Base-by-base conservation (phyloP, 2,329 filamentous ascomycete species). In the Didymella sp. region DNA sequence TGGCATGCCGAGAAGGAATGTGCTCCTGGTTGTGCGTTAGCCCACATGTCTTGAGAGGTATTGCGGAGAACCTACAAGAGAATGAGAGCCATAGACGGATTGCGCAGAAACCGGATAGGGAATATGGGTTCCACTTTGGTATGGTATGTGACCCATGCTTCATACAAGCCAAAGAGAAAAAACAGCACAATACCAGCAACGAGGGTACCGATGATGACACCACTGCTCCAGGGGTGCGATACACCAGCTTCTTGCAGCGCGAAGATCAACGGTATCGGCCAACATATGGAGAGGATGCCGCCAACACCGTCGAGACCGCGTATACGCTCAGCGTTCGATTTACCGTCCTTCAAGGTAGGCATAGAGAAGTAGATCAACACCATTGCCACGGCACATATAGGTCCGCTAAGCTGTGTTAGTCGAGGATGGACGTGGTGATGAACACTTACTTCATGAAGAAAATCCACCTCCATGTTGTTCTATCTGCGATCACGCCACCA, bases 401-500 rank as follows among this genome's bases (percentile, higher is more conserved):
- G 70, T 5, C 68, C 69, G 52, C 67, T 40, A 2, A 13, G n/a
- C 28, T 22, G 40, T 17, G 21, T 62, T 25, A 61, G 53, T 46
- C 9, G 42, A 11, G 9, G 6, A 17, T 19, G 45, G 9, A 19
- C 7, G 1, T 5, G 4, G 1, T 25, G 15, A 8, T n/a, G 7
- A 6, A 4, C 4, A 47, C 35, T 31, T 44, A 81, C 79, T 82
- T 81, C 3, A 82, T 71, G 33, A 77, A 75, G 59, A 82, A 82
- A 2, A 82, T 78, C 80, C 80, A 80, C 61, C 78, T 66, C 80
- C 79, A 82, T 0, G 70, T 77, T 0, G 74, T 71, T 11, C 74
- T 61, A 42, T 77, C 73, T 7, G 69, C 71, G 6, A 82, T 80
- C 8, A 72, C 70, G 3, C 80, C 80, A 1, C 80, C 80, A 0